Evolutionary conservation across 2,329 filamentous ascomycete species (phyloP).

Genomic region (Byssochlamys sp.): DNA sequence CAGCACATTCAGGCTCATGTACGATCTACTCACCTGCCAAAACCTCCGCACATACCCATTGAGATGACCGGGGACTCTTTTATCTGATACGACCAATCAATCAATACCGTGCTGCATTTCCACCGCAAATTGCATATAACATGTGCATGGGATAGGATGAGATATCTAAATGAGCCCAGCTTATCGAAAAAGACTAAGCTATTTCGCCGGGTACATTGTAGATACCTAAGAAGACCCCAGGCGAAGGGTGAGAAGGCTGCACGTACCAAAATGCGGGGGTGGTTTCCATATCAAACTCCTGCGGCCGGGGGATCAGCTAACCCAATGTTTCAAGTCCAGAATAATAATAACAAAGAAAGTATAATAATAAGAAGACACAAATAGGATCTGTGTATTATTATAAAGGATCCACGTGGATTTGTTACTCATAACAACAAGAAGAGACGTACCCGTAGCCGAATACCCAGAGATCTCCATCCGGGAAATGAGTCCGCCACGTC

Average conservation of each 20-base stretch:
- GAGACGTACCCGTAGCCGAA: slow-evolving; percentile 81
- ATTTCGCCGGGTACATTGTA: not conserved
- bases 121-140: not conserved
- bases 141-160: not conserved
- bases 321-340: not conserved
- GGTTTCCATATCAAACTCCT: slow-evolving; percentile 98
- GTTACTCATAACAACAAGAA: not conserved
- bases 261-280: slow-evolving; percentile 81
- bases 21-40: slow-evolving; percentile 68
- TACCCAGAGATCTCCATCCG: slow-evolving; percentile 71
- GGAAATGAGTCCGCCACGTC: slow-evolving; percentile 37
- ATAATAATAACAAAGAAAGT: not conserved
- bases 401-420: not conserved
- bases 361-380: not conserved
- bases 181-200: not conserved
- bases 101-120: not conserved
- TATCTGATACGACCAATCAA: slow-evolving; percentile 47
- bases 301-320: not conserved
- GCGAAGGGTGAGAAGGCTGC: not conserved
- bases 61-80: slow-evolving; percentile 78
- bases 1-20: not conserved
- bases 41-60: slow-evolving; percentile 89
- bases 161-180: not conserved
- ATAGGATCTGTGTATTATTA: not conserved
- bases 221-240: not conserved